Evolutionary conservation across 345 rosid genomes (phyloP), one percentile per base, ranked within the genome.

Genomic region (Eucalyptus decipiens): DNA sequence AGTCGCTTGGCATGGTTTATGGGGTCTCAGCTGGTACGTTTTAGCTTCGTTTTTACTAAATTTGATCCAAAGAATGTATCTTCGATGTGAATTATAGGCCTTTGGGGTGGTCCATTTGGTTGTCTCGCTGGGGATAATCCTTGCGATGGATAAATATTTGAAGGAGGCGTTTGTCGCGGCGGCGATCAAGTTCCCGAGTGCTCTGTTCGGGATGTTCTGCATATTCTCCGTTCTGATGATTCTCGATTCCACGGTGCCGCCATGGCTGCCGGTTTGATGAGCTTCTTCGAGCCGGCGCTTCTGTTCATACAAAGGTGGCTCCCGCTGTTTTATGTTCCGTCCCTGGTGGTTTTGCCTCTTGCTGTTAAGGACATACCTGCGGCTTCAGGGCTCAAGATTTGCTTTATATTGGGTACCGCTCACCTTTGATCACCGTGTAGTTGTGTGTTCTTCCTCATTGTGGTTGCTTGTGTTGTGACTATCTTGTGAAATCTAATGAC

Each of bases 191-290:
- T 97, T 97, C 91, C 99, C 99, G 26, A 97, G 99, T 87, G 99
- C 99, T 19, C 90, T 97, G 83, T 96, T 97, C 89, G 99, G 99
- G 50, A 97, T 97, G 99, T 97, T 97, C 87, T 97, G 99, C 92
- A 97, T 96, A 87, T 97, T 97, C 91, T 93, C 98, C 67, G 95
- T 95, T 89, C 91, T 97, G 86, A 90, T 94, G 88, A 88, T 96
- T 60, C 94, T 96, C 32, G 99, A 96, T 91, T 85, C 92, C 2
- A 86, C 94, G 7, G 80, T 96, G 87, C 99, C 1, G 95, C 92
- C 87, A 97, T 98, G 30, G 99, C 99, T 3, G 91, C 91, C 5
- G 88, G 92, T 81, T 88, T 96, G 95, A 93, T 95, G 97, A 91
- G 91, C 88, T 97, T 97, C 93, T 97, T 97, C 86, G 93, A 97